Conservation (phyloP, 768 basidiomycete genomes). For the Lactarius hatsudake region DNA sequence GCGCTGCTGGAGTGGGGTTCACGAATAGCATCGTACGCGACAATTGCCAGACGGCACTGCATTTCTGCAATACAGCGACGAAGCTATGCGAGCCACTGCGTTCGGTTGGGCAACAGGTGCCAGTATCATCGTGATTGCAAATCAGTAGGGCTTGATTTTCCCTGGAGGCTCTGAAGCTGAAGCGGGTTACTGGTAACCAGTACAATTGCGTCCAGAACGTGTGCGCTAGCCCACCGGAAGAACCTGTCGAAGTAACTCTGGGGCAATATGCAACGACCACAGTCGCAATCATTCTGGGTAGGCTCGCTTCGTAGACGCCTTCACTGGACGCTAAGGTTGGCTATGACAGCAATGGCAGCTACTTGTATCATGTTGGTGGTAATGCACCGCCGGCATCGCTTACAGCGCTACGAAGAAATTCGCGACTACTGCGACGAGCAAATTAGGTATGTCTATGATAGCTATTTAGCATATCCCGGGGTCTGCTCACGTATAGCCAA, state of each 20-base stretch:
- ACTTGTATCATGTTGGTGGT: constrained; percentile 26
- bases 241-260: constrained; percentile 24
- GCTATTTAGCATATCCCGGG: not conserved
- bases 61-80: constrained; percentile 24
- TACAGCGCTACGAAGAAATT: constrained; percentile 25
- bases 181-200: not conserved
- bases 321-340: constrained; percentile 3
- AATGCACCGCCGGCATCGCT: constrained; percentile 27
- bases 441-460: constrained; percentile 18
- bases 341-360: constrained; percentile 24
- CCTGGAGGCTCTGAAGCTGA: not conserved
- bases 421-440: constrained; percentile 27
- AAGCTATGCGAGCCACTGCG: constrained; percentile 19
- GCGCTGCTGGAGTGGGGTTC: constrained; percentile 11
- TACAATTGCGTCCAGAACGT: constrained; percentile 24
- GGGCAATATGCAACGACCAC: constrained; percentile 28
- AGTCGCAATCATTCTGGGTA: constrained; percentile 26
- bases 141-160: constrained; percentile 11
- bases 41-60: constrained; percentile 23
- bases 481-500: not conserved
- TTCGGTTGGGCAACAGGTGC: constrained; percentile 15
- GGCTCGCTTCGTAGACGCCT: not conserved
- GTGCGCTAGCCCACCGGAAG: constrained; percentile 27
- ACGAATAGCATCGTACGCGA: constrained; percentile 25
- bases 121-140: constrained; percentile 26